These are phyloP conservation scores for Aspergillus pseudotamarii DNA, from an alignment of 2,329 filamentous ascomycete species.

Conservation along the genomic window DNA sequence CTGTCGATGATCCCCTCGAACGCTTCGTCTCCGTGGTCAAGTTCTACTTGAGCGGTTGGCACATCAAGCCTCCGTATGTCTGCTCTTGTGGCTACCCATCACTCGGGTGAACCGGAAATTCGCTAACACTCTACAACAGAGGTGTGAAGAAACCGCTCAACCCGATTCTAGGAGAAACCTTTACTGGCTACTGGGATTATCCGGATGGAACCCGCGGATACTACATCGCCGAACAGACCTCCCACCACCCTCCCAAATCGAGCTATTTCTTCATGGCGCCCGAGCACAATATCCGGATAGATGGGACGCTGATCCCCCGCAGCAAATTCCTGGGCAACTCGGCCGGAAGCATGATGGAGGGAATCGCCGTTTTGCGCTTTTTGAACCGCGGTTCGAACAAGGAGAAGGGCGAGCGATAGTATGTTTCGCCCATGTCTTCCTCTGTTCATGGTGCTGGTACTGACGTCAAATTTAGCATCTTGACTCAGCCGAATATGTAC, in stretches of 20 bases:
- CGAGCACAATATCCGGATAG: constrained; percentile 89
- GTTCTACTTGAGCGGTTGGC: constrained; percentile 98
- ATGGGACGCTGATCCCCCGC: constrained; percentile 90
- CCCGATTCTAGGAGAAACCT: constrained; percentile 91
- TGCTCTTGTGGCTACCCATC: not conserved
- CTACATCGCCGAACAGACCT: constrained; percentile 97
- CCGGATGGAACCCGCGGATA: constrained; percentile 82
- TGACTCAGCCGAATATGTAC: constrained; percentile 99
- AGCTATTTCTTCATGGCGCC: constrained; percentile 99
- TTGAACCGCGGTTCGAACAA: constrained; percentile 71
- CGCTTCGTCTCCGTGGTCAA: constrained; percentile 95
- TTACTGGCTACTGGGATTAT: constrained; percentile 94
- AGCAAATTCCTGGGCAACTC: constrained; percentile 97
- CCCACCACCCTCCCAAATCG: constrained; percentile 96
- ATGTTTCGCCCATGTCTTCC: constrained; percentile 40
- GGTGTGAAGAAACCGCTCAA: constrained; percentile 98
- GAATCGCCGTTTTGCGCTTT: constrained; percentile 82
- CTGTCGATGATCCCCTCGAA: constrained; percentile 83
- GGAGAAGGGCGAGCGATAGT: constrained; percentile 82
- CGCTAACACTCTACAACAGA: constrained; percentile 49
- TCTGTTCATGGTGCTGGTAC: not conserved
- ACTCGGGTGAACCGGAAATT: constrained; percentile 5
- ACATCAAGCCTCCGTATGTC: constrained; percentile 92
- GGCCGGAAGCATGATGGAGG: constrained; percentile 97
- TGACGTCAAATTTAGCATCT: constrained; percentile 59